These are phyloP conservation scores for Penicillium robsamsonii DNA, from an alignment of 495 filamentous ascomycete species.

Conservation along the genomic window DNA sequence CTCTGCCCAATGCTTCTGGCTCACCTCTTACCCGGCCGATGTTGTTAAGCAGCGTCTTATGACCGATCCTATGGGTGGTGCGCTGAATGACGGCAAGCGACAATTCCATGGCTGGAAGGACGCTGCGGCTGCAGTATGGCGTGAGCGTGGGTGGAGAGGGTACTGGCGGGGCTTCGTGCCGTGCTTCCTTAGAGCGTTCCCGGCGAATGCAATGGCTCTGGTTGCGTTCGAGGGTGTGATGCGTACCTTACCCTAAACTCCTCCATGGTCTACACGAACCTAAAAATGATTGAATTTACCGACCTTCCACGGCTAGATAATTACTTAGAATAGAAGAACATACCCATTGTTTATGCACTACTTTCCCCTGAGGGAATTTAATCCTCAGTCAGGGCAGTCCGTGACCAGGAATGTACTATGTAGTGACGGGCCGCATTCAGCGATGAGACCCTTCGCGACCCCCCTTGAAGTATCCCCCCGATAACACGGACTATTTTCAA, in stretches of 20 bases:
- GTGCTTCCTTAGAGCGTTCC: conserved; percentile 91
- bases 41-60: conserved; percentile 98
- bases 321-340: neutral
- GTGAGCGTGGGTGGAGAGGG: conserved; percentile 69
- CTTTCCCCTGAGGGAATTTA: neutral
- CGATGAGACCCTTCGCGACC: conserved; percentile 6
- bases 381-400: neutral
- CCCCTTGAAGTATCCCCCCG: conserved; percentile 22
- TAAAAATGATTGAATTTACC: neutral
- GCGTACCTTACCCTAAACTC: conserved; percentile 61
- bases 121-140: conserved; percentile 73
- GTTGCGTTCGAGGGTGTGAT: conserved; percentile 92
- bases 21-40: conserved; percentile 86
- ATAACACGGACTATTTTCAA: neutral
- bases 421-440: conserved; percentile 22
- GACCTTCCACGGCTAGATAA: neutral
- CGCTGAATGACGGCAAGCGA: conserved; percentile 63
- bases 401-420: conserved; percentile 23
- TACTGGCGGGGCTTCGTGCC: conserved; percentile 95
- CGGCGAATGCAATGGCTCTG: conserved; percentile 91
- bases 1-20: conserved; percentile 90
- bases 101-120: conserved; percentile 75
- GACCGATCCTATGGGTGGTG: conserved; percentile 81
- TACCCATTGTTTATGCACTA: neutral
- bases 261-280: neutral